Base-by-base conservation (phyloP, 2,329 filamentous ascomycete genomes). In the Curvularia eragrostidis region DNA sequence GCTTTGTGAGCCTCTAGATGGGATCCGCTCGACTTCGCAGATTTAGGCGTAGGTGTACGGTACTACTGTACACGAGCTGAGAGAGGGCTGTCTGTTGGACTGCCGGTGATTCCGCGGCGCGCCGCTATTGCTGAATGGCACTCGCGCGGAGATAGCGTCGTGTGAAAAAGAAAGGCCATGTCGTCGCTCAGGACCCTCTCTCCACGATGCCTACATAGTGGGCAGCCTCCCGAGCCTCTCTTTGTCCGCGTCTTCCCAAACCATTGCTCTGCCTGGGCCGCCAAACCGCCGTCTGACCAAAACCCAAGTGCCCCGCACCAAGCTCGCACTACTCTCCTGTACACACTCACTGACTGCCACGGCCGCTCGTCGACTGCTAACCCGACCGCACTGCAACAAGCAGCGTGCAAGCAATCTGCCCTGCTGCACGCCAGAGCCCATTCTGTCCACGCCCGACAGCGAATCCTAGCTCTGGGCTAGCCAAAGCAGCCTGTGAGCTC, bases 31-130 rank as follows among this genome's bases (percentile, higher is more conserved):
- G 38, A 48, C 49, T 46, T 48, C n/a, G 49, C 53, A 49, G 46
- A 53, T 42, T 50, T 51, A 8, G 26, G 8, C 6, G 3, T 30
- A 30, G 28, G 28, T 30, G 7, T 30, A 30, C 49, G n/a, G n/a
- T n/a, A n/a, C n/a, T n/a, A n/a, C n/a, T n/a, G n/a, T n/a, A n/a
- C n/a, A n/a, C n/a, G 48, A 36, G 34, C 53, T 66, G 64, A 49
- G 34, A 53, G 32, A 52, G 52, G 48, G 51, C 57, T 59, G 60
- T 60, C 62, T 62, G 57, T 55, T 50, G 52, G 48, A 48, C 57
- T 59, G 60, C 62, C 62, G 64, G 57, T 55, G 49, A 58, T 56
- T 58, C 65, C 64, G 64, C 66, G 54, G 64, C 56, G 52, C 56
- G 49, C 58, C 64, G 62, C 65, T 58, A 58, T 59, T 53, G 55